These are phyloP conservation scores for Eutypa lata DNA, from an alignment of 2,329 filamentous ascomycete genomes.

Conservation along the genomic window DNA sequence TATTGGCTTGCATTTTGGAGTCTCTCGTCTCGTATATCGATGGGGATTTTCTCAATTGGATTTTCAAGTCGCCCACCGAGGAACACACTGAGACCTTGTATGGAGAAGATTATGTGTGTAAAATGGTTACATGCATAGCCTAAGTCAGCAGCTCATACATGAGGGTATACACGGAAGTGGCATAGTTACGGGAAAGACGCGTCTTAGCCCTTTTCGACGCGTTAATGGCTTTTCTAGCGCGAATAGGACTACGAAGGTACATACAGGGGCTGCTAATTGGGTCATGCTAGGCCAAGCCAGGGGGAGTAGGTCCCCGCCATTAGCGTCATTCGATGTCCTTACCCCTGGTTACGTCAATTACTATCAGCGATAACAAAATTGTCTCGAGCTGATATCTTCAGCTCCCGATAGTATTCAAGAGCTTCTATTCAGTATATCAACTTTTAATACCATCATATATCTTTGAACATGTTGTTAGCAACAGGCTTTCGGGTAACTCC, in stretches of 20 bases:
- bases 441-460: conserved; percentile 8
- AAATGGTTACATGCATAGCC: too few species aligned
- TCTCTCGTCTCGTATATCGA: background rate
- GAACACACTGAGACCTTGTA: too few species aligned
- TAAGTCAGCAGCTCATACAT: conserved; percentile 3
- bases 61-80: too few species aligned
- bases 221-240: conserved; percentile 18
- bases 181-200: conserved; percentile 18
- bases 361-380: background rate
- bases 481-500: conserved; percentile 23
- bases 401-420: background rate
- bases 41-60: too few species aligned
- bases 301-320: conserved; percentile 1
- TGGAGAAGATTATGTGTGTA: too few species aligned
- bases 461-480: conserved; percentile 27
- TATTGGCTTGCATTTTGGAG: conserved; percentile 23
- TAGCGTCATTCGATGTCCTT: background rate
- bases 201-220: conserved; percentile 17
- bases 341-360: background rate
- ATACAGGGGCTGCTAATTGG: conserved; percentile 1
- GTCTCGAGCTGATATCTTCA: background rate
- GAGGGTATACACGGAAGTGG: background rate
- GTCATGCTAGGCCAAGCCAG: background rate
- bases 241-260: background rate
- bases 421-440: background rate